Conservation (phyloP, 768 basidiomycete species). For the Rhodotorula sphaerocarpa region DNA sequence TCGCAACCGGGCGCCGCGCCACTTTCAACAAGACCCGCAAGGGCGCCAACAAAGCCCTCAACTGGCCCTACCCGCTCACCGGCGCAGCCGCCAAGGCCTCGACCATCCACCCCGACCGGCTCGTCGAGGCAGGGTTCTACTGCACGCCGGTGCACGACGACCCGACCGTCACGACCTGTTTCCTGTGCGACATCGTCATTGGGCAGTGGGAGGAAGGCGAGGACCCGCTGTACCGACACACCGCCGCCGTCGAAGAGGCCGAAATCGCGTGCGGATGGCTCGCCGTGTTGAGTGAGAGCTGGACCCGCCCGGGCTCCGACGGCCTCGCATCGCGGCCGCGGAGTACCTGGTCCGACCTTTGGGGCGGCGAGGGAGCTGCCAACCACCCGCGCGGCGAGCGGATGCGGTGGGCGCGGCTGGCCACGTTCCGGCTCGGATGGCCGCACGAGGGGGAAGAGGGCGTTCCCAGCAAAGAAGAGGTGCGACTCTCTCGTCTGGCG, state of each 20-base stretch:
- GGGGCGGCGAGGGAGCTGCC: conserved; percentile 5
- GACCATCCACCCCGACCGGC: conserved; percentile 28
- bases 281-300: neutral
- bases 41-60: conserved; percentile 2
- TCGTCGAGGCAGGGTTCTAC: conserved; percentile 24
- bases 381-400: conserved; percentile 15
- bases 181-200: conserved; percentile 16
- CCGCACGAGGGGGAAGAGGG: conserved; percentile 20
- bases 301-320: conserved; percentile 1
- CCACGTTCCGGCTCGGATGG: conserved; percentile 23
- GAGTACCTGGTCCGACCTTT: conserved; percentile 1
- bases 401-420: conserved; percentile 15
- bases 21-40: conserved; percentile 29
- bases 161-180: conserved; percentile 26
- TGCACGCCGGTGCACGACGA: conserved; percentile 14
- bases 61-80: conserved; percentile 29
- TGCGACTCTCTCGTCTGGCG: neutral
- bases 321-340: too few relatives aligned
- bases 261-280: conserved; percentile 10
- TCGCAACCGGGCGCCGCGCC: conserved; percentile 1
- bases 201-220: conserved; percentile 28
- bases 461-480: conserved; percentile 16
- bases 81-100: conserved; percentile 5
- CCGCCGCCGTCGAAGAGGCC: conserved; percentile 12
- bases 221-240: conserved; percentile 9